Percentiles rank a stretch among this genome's conserved stretches.
phyloP scores from a whole-genome alignment of 441 rosid species.

The Geranium incanum region DNA sequence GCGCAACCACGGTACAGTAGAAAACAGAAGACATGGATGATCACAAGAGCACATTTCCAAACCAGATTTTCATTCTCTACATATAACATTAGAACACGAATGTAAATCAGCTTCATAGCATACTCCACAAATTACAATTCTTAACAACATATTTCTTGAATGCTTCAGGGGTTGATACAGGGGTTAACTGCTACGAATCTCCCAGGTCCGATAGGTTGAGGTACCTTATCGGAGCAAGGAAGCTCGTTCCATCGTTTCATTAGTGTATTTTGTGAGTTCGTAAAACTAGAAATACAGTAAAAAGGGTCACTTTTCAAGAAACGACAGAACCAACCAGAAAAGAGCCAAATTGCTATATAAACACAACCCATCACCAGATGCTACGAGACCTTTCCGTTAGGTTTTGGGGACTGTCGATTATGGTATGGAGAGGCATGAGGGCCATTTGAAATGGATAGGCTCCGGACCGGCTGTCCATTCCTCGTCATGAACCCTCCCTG shows the following conservation, averaged over 20 bases:
- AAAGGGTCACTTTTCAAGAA: not conserved
- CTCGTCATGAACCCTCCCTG: slow-evolving; percentile 49
- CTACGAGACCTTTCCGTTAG: slow-evolving; percentile 41
- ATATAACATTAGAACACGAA: not conserved
- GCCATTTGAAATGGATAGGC: slow-evolving; percentile 41
- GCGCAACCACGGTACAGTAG: no score
- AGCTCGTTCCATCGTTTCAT: not conserved
- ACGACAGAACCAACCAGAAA: not conserved
- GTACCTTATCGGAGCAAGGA: not conserved
- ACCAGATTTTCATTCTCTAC: not conserved
- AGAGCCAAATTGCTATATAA: slow-evolving; percentile 1
- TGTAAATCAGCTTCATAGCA: not conserved
- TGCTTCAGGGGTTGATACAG: not conserved
- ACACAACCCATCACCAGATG: slow-evolving; percentile 15
- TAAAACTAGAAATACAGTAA: not conserved
- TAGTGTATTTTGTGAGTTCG: not conserved
- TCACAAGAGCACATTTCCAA: no score
- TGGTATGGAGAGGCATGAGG: slow-evolving; percentile 46
- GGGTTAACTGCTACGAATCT: not conserved
- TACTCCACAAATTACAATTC: not conserved
- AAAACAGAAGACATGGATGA: no score
- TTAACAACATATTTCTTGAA: not conserved
- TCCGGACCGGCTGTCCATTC: slow-evolving; percentile 51
- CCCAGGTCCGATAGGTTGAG: not conserved
- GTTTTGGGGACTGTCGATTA: slow-evolving; percentile 45